These are phyloP conservation scores for Backusella psychrophila DNA, from an alignment of 192 early-diverging fungal species.

Conservation along the genomic window DNA sequence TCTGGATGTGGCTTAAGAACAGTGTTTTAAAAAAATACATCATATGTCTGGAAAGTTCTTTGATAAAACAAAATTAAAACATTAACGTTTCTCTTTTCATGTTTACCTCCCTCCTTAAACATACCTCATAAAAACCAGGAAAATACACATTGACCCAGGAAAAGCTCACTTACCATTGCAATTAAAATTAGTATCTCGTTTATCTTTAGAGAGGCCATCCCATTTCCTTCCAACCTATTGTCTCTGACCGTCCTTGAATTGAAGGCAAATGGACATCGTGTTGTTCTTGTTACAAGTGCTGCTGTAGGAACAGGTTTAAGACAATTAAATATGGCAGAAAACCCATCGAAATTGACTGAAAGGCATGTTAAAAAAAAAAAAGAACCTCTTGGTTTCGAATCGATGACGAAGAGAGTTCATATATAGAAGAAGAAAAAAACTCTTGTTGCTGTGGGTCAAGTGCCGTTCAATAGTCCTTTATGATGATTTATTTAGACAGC, in stretches of 20 bases:
- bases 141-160: conserved; percentile 19
- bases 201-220: conserved; percentile 88
- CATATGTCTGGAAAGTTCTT: background rate
- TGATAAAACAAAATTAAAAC: background rate
- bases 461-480: conserved; percentile 93
- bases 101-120: background rate
- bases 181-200: conserved; percentile 94
- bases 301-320: conserved; percentile 91
- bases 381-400: no score
- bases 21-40: background rate
- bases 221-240: conserved; percentile 89
- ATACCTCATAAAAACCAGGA: conserved; percentile 29
- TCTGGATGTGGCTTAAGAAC: background rate
- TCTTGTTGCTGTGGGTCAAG: conserved; percentile 97
- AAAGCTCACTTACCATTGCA: conserved; percentile 66
- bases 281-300: conserved; percentile 90
- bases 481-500: conserved; percentile 91
- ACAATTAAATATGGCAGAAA: conserved; percentile 67
- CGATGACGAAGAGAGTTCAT: background rate
- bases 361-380: conserved; percentile 47
- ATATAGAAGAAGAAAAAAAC: conserved; percentile 62
- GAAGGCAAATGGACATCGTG: conserved; percentile 71
- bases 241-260: conserved; percentile 83
- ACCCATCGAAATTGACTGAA: conserved; percentile 80
- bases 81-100: background rate